Evolutionary conservation across 805 yeast species (phyloP).

Genomic region (Pichia manshurica): DNA sequence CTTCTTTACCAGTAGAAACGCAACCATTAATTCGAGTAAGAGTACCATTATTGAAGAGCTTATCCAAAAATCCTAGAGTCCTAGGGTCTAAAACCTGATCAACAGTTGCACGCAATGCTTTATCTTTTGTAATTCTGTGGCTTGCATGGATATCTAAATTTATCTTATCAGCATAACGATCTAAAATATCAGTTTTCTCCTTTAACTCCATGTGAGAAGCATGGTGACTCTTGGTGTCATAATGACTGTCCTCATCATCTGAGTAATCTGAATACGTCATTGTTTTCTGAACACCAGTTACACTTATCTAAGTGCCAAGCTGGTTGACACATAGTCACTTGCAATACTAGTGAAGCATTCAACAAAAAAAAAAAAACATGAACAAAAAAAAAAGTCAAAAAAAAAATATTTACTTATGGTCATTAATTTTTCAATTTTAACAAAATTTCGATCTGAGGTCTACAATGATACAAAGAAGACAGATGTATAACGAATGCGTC

Average conservation of each 20-base stretch:
- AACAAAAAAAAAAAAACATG: no score
- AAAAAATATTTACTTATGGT: no score
- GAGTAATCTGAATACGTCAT: constrained; percentile 11
- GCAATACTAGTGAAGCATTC: no score
- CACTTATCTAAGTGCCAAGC: no score
- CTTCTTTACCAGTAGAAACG: constrained; percentile 94
- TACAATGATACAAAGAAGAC: no score
- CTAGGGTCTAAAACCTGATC: constrained; percentile 96
- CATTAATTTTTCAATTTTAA: no score
- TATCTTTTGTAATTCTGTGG: constrained; percentile 64
- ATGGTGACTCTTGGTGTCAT: not conserved
- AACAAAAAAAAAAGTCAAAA: no score
- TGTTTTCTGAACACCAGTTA: no score
- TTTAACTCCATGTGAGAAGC: constrained; percentile 15
- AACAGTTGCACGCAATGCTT: constrained; percentile 92
- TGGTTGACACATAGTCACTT: no score
- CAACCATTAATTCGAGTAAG: constrained; percentile 89
- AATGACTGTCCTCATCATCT: constrained; percentile 2
- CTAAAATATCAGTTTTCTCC: constrained; percentile 46
- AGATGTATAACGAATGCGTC: no score
- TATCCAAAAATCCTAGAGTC: constrained; percentile 75
- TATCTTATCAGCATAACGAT: constrained; percentile 59
- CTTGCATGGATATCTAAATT: constrained; percentile 56
- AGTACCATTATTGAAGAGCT: constrained; percentile 76
- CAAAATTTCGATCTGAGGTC: no score